phyloP scores from a whole-genome alignment of 148 eudicot species.

The Chenopodium suecicum region DNA sequence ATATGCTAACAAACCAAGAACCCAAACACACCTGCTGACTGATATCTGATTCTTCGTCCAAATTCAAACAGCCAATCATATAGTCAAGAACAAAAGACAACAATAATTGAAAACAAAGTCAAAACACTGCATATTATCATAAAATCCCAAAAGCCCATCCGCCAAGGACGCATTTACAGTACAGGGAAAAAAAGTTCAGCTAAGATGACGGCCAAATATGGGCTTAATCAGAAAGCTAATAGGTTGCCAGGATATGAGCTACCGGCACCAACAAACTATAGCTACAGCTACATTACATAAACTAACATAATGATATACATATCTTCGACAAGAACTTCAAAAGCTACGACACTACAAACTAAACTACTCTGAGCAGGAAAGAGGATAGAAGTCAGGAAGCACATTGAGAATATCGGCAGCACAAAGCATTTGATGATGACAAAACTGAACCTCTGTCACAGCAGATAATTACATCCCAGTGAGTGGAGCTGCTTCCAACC shows the following conservation, averaged over 20 bases:
- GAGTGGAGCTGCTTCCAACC: constrained; percentile 12
- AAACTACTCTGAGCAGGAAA: neutral
- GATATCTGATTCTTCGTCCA: too few relatives aligned
- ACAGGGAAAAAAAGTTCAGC: constrained; percentile 4
- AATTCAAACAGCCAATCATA: too few relatives aligned
- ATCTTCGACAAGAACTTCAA: constrained; percentile 11
- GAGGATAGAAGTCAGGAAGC: constrained; percentile 5
- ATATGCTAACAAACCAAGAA: too few relatives aligned
- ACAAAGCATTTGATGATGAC: neutral
- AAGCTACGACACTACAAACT: constrained; percentile 21
- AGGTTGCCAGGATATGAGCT: neutral
- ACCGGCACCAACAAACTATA: neutral
- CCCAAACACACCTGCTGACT: neutral
- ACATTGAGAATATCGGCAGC: constrained; percentile 5
- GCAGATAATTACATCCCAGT: neutral
- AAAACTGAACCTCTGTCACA: neutral
- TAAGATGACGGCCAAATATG: constrained; percentile 10
- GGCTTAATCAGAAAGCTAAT: constrained; percentile 14
- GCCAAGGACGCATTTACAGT: neutral
- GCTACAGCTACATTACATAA: constrained; percentile 26
- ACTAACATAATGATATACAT: constrained; percentile 19
- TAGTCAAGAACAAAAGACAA: too few relatives aligned
- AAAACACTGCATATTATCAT: neutral
- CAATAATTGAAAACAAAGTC: neutral
- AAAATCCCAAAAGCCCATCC: neutral